Evolutionary conservation across 2,329 filamentous ascomycete species (phyloP).

Genomic region (Arthroderma sp.): DNA sequence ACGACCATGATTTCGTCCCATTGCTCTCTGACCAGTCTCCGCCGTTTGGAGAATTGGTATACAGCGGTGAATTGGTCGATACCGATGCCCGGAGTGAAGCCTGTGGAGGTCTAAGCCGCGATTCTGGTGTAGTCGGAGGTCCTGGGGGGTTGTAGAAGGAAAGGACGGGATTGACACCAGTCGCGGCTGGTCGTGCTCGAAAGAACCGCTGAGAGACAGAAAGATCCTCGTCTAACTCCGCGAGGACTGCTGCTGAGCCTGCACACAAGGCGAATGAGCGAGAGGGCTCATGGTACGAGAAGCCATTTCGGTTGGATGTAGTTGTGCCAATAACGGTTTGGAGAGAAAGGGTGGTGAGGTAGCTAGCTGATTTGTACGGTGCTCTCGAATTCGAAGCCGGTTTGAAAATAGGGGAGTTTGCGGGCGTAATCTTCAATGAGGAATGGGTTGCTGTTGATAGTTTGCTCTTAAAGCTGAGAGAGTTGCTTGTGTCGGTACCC

Average conservation of each 20-base stretch:
- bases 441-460: slow-evolving; percentile 21
- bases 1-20: slow-evolving; percentile 65
- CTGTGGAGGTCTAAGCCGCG: slow-evolving; percentile 46
- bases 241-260: slow-evolving; percentile 84
- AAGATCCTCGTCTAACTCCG: slow-evolving; percentile 58
- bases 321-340: slow-evolving; percentile 86
- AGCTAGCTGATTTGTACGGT: slow-evolving; percentile 39
- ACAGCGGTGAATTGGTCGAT: slow-evolving; percentile 33
- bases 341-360: slow-evolving; percentile 50
- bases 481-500: slow-evolving; percentile 7
- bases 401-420: slow-evolving; percentile 58
- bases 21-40: slow-evolving; percentile 47
- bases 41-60: slow-evolving; percentile 13
- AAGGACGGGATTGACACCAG: slow-evolving; percentile 52
- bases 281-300: slow-evolving; percentile 63
- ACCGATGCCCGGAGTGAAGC: slow-evolving; percentile 26
- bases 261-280: slow-evolving; percentile 76
- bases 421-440: slow-evolving; percentile 57
- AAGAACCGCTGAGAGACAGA: slow-evolving; percentile 71
- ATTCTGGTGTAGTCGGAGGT: slow-evolving; percentile 44
- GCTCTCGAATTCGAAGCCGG: slow-evolving; percentile 48
- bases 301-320: slow-evolving; percentile 69
- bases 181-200: slow-evolving; percentile 61
- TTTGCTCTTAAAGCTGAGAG: slow-evolving; percentile 27
- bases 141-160: slow-evolving; percentile 45